A percentile compares a stretch with the other conserved stretches of the same genome.
Evolutionary conservation across 345 rosid genomes (phyloP).

Genomic region (Citropsis articulata): DNA sequence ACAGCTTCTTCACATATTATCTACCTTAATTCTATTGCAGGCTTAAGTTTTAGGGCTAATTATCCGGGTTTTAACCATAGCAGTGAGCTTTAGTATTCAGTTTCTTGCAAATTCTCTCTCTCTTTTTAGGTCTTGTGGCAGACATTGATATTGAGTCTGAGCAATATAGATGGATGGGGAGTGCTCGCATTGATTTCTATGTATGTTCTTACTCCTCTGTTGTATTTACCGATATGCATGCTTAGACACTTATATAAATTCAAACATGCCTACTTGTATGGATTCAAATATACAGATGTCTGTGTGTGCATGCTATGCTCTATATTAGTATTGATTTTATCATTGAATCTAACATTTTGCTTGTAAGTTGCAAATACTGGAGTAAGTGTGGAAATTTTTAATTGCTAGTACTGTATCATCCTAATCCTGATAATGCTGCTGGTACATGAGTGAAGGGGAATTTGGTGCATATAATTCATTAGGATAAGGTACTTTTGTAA

Average conservation of each 20-base stretch:
- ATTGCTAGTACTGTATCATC: background rate
- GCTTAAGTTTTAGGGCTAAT: slow-evolving; percentile 1
- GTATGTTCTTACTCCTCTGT: slow-evolving; percentile 40
- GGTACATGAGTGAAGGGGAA: background rate
- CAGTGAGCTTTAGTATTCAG: background rate
- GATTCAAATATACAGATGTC: background rate
- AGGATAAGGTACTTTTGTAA: background rate
- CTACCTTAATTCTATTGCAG: slow-evolving; percentile 4
- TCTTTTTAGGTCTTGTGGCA: slow-evolving; percentile 75
- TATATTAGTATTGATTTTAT: background rate
- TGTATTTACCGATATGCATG: background rate
- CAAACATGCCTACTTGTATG: background rate
- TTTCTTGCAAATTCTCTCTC: background rate
- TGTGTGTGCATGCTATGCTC: background rate
- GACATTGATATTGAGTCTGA: slow-evolving; percentile 97
- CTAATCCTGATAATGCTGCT: background rate
- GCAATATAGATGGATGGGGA: slow-evolving; percentile 95
- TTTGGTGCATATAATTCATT: background rate
- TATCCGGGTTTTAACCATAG: background rate
- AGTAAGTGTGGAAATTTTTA: background rate
- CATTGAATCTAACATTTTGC: background rate
- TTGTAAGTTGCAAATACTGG: background rate
- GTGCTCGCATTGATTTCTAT: slow-evolving; percentile 77
- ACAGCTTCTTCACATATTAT: background rate
- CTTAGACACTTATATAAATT: background rate